Percentiles rank a stretch among this genome's conserved stretches.
Conservation (phyloP, 1,284 basidiomycete species). For the Hortiboletus rubellus region DNA sequence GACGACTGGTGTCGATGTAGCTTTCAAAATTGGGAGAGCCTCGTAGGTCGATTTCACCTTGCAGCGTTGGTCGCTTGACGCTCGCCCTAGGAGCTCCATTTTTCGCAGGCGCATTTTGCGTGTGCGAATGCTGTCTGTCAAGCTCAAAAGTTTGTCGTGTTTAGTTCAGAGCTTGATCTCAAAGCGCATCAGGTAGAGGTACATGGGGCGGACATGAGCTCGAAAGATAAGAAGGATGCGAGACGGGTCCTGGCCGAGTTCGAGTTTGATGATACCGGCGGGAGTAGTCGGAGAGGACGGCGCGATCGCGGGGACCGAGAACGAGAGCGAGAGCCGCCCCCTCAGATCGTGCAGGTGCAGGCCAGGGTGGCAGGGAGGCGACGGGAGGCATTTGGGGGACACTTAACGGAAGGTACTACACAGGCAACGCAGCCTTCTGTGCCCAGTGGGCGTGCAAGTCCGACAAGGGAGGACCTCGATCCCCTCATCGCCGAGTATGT, state of each 20-base stretch:
- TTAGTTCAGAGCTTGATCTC: slow-evolving; percentile 84
- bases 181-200: slow-evolving; percentile 90
- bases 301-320: slow-evolving; percentile 44
- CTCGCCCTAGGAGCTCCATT: slow-evolving; percentile 62
- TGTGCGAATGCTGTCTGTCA: slow-evolving; percentile 78
- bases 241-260: slow-evolving; percentile 82
- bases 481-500: slow-evolving; percentile 47
- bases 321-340: slow-evolving; percentile 50
- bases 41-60: slow-evolving; percentile 48
- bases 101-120: slow-evolving; percentile 70
- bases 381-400: slow-evolving; percentile 65
- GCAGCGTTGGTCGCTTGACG: slow-evolving; percentile 7
- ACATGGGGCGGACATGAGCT: slow-evolving; percentile 80
- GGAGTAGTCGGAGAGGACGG: slow-evolving; percentile 43
- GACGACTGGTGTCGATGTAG: slow-evolving; percentile 39
- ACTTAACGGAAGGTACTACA: slow-evolving; percentile 48
- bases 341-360: slow-evolving; percentile 32
- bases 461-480: slow-evolving; percentile 50
- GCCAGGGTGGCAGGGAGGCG: slow-evolving; percentile 44
- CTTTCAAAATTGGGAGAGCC: slow-evolving; percentile 74
- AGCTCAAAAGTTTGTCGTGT: slow-evolving; percentile 93
- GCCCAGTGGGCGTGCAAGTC: slow-evolving; percentile 42
- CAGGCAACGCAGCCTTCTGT: slow-evolving; percentile 28
- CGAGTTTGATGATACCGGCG: slow-evolving; percentile 62
- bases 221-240: slow-evolving; percentile 76